These are phyloP conservation scores for Biscogniauxia mediterranea DNA, from an alignment of 2,329 filamentous ascomycete species.

Conservation along the genomic window DNA sequence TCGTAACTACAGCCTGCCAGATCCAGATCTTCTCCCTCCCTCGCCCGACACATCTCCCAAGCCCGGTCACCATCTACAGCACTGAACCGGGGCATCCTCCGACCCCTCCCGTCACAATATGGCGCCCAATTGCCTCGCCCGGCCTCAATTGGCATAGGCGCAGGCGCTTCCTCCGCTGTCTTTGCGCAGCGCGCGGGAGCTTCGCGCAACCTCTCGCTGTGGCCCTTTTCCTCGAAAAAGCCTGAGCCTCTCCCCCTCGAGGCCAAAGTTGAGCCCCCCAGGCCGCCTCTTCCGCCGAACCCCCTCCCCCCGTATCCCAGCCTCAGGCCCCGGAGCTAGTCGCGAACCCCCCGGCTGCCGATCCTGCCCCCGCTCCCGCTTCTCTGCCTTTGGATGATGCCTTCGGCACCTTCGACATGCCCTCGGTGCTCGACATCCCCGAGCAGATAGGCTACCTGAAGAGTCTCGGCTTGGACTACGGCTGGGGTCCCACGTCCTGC, in stretches of 20 bases:
- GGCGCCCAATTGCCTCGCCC: conserved; percentile 17
- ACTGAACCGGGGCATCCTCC: conserved; percentile 21
- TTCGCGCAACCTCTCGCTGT: conserved; percentile 31
- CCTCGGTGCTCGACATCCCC: conserved; percentile 58
- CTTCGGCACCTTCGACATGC: conserved; percentile 33
- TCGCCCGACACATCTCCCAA: conserved; percentile 26
- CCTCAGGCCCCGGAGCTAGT: conserved; percentile 6
- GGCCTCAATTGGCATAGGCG: conserved; percentile 13
- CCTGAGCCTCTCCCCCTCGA: conserved; percentile 10
- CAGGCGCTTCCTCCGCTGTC: conserved; percentile 15
- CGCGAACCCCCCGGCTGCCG: background rate
- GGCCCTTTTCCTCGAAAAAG: conserved; percentile 31
- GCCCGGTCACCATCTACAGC: conserved; percentile 17
- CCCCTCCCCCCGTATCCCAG: background rate
- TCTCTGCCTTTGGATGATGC: conserved; percentile 31
- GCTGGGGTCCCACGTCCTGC: conserved; percentile 71
- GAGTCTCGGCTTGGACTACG: conserved; percentile 81
- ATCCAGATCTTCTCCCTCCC: conserved; percentile 14
- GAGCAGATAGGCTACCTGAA: conserved; percentile 81
- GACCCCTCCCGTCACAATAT: conserved; percentile 1
- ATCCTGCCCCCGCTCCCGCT: background rate
- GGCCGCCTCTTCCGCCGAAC: conserved; percentile 17
- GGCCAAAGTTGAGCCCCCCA: conserved; percentile 16
- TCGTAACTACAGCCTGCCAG: conserved; percentile 16
- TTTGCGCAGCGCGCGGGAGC: conserved; percentile 31